A percentile compares a stretch with the other conserved stretches of the same genome.
phyloP scores from a whole-genome alignment of 1,284 basidiomycete species.

The Ustilago sp. region DNA sequence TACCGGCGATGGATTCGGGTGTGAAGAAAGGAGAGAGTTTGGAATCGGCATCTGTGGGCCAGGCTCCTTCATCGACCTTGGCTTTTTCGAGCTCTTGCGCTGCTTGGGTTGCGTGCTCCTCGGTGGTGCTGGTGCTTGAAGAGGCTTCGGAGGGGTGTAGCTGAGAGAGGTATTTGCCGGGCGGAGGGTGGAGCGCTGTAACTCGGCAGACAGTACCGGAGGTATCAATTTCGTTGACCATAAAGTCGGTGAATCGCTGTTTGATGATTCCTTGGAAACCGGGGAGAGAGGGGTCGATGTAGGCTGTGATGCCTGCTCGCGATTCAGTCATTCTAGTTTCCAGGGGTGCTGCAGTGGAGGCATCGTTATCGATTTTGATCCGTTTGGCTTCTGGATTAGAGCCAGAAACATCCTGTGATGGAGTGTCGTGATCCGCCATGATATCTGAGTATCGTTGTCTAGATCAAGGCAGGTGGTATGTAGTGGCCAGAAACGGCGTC shows the following conservation, averaged over 20 bases:
- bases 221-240: constrained; percentile 60
- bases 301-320: constrained; percentile 55
- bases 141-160: constrained; percentile 7
- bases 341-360: not conserved
- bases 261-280: constrained; percentile 66
- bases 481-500: not conserved
- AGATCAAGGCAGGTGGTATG: not conserved
- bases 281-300: constrained; percentile 48
- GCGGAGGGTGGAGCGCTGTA: constrained; percentile 51
- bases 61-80: constrained; percentile 11
- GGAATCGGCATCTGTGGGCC: constrained; percentile 34
- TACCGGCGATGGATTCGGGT: constrained; percentile 13
- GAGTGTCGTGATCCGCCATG: not conserved
- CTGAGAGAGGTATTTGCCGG: constrained; percentile 31
- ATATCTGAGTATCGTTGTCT: not conserved
- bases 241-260: constrained; percentile 65
- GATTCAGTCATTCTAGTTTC: constrained; percentile 46
- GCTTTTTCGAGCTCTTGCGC: constrained; percentile 1
- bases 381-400: not conserved
- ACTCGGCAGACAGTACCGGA: constrained; percentile 44
- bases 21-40: constrained; percentile 39
- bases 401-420: not conserved
- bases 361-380: constrained; percentile 17
- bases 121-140: not conserved
- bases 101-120: constrained; percentile 6